A percentile compares a stretch with the other conserved stretches of the same genome.
These are phyloP conservation scores for Diaporthe vexans DNA, from an alignment of 2,329 filamentous ascomycete genomes.

Conservation along the genomic window DNA sequence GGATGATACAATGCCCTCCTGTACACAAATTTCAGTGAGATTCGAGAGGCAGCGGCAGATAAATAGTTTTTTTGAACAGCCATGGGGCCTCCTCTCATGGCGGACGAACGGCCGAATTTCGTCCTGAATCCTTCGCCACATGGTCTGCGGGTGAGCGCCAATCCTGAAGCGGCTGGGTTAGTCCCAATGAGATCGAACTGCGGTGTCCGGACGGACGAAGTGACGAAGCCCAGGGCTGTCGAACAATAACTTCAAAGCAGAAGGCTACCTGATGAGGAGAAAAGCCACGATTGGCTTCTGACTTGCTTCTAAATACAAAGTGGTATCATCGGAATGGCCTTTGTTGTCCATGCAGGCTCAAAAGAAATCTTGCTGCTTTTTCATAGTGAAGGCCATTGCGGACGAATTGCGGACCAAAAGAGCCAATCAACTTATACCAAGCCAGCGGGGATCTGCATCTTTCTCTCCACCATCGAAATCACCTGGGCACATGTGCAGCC, in stretches of 20 bases:
- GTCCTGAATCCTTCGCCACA: neutral
- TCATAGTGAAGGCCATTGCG: neutral
- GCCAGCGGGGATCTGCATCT: neutral
- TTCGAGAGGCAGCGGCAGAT: neutral
- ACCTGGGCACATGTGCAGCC: too few species aligned
- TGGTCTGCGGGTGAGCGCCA: slow-evolving; percentile 11
- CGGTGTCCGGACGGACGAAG: slow-evolving; percentile 20
- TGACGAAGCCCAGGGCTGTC: neutral
- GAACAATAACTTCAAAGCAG: neutral
- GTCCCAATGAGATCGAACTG: neutral
- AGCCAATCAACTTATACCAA: slow-evolving; percentile 34
- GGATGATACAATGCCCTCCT: neutral
- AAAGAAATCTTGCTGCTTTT: neutral
- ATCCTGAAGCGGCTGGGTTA: slow-evolving; percentile 2
- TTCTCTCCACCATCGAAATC: neutral
- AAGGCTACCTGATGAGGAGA: too few species aligned
- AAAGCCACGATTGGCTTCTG: neutral
- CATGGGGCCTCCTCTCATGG: neutral
- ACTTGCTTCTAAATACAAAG: neutral
- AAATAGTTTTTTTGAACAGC: neutral
- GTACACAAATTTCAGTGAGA: neutral
- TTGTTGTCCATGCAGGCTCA: neutral
- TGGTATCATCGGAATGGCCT: neutral
- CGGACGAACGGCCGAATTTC: slow-evolving; percentile 17
- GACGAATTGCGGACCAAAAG: neutral